Evolutionary conservation across 164 flowering plant species (phyloP).

Genomic region (Vitis riparia): DNA sequence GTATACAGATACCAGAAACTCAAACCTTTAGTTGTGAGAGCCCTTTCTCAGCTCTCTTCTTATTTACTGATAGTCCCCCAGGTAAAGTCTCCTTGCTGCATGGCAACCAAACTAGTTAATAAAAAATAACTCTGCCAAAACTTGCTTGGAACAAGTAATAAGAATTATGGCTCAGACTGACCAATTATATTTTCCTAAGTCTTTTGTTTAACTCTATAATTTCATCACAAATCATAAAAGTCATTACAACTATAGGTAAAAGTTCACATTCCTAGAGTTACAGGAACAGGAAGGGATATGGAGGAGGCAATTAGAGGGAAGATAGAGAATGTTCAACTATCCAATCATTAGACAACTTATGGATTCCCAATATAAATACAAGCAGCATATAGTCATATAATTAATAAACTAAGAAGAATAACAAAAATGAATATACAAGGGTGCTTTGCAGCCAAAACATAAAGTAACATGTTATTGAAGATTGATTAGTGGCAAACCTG

Average conservation of each 20-base stretch:
- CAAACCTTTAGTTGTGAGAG: slow-evolving; percentile 72
- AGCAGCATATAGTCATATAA: neutral
- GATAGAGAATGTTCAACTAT: too few relatives aligned
- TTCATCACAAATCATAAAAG: too few relatives aligned
- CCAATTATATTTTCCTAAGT: too few relatives aligned
- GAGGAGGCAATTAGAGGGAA: neutral
- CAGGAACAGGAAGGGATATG: neutral
- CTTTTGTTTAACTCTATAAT: too few relatives aligned
- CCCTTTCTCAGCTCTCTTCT: slow-evolving; percentile 78
- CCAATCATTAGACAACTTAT: neutral
- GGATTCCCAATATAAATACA: neutral
- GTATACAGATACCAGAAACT: neutral
- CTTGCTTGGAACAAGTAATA: neutral
- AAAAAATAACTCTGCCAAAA: neutral
- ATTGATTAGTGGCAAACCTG: slow-evolving; percentile 45
- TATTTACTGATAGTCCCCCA: slow-evolving; percentile 84
- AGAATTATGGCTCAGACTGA: too few relatives aligned
- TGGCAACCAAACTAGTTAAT: slow-evolving; percentile 11
- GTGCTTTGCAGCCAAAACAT: neutral
- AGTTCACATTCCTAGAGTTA: neutral
- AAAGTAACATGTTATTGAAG: neutral
- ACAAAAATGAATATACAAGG: too few relatives aligned
- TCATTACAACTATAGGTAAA: too few relatives aligned
- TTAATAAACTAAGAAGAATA: neutral
- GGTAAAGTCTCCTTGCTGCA: slow-evolving; percentile 82